Evolutionary conservation across 352 stramenopile genomes (phyloP).

Genomic region (Phytopythium litorale): DNA sequence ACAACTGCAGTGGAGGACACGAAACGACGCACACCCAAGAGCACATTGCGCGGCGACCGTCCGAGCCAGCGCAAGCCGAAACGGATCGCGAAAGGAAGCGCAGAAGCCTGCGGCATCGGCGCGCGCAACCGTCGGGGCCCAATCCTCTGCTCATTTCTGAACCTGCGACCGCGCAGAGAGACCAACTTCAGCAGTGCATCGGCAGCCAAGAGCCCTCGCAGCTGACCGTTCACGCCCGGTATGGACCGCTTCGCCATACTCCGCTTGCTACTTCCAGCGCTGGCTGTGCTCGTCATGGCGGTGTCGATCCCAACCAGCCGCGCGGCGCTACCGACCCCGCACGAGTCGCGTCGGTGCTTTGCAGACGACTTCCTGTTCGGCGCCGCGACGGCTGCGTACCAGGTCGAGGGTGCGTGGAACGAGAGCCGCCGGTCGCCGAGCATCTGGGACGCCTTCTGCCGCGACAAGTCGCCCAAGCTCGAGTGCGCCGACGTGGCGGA

Average conservation of each 20-base stretch:
- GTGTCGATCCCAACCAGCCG: background rate
- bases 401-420: constrained; percentile 91
- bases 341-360: constrained; percentile 37
- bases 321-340: background rate
- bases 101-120: background rate
- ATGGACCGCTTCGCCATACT: background rate
- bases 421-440: constrained; percentile 67
- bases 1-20: too few relatives aligned
- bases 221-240: too few relatives aligned
- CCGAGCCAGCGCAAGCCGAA: too few relatives aligned
- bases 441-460: constrained; percentile 95
- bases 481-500: constrained; percentile 90
- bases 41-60: too few relatives aligned
- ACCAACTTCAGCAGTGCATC: background rate
- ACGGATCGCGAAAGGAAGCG: too few relatives aligned
- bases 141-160: background rate
- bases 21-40: too few relatives aligned
- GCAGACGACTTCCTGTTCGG: constrained; percentile 83
- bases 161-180: background rate
- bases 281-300: constrained; percentile 16
- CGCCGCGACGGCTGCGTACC: constrained; percentile 87
- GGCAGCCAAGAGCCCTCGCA: background rate
- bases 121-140: too few relatives aligned
- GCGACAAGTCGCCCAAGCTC: constrained; percentile 40
- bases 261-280: constrained; percentile 2